Conservation (phyloP, 2,329 filamentous ascomycete genomes). For the Escovopsis sp. region DNA sequence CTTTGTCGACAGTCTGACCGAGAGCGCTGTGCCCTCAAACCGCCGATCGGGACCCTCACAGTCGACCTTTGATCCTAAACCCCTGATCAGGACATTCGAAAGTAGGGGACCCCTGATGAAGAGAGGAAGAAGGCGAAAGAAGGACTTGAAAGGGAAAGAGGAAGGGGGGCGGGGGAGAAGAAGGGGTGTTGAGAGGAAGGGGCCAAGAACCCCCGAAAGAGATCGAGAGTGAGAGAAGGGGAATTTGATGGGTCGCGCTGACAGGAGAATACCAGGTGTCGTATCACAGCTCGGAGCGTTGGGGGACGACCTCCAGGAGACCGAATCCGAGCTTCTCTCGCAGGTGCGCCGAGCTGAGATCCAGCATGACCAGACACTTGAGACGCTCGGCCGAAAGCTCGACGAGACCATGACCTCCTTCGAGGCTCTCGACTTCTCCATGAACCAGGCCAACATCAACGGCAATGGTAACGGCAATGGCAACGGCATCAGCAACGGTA, state of each 20-base stretch:
- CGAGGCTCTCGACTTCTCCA: constrained; percentile 69
- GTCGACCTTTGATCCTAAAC: constrained; percentile 79
- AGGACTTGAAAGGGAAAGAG: not conserved
- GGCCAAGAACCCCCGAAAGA: no score
- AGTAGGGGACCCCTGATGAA: constrained; percentile 25
- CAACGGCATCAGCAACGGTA: no score
- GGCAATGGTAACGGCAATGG: no score
- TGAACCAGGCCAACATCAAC: constrained; percentile 44
- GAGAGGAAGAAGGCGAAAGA: no score
- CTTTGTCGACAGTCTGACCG: constrained; percentile 86
- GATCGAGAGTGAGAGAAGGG: no score
- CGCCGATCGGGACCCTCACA: constrained; percentile 57
- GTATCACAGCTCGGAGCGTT: constrained; percentile 53
- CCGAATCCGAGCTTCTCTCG: constrained; percentile 79
- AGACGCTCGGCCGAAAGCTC: constrained; percentile 73
- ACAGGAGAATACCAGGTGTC: constrained; percentile 28
- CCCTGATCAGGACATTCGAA: constrained; percentile 89
- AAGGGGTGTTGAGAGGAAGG: no score
- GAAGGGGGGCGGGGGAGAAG: no score
- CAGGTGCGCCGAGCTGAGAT: constrained; percentile 82
- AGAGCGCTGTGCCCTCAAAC: constrained; percentile 62
- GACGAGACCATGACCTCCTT: constrained; percentile 88
- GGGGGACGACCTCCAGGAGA: constrained; percentile 72
- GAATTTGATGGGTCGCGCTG: not conserved
- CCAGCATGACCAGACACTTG: constrained; percentile 82